Base-by-base conservation (phyloP, 2,329 filamentous ascomycete species). In the Aspergillus unguis region DNA sequence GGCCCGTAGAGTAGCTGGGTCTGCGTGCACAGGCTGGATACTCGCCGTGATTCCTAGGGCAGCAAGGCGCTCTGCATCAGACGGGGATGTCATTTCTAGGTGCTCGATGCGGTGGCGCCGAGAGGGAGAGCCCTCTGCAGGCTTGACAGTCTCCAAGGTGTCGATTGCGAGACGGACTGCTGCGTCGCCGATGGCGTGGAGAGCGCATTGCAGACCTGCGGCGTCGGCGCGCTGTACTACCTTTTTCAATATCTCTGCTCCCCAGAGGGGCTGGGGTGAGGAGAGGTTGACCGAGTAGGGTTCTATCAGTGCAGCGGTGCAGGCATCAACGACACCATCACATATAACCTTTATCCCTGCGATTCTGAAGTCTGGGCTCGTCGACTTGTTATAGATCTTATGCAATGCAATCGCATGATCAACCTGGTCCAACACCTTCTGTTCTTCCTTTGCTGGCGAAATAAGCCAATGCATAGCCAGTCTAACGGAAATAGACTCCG, bases 101-200 rank as follows among this genome's bases (percentile, higher is more conserved):
- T 80, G 77, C 61, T 80, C 77, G 53, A 80, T 79, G 25, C 77
- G 72, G 55, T 78, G 77, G 3, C 77, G 72, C 40, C 70, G 67
- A 4, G 66, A 37, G 6, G 25, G 23, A 5, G 37, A 40, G 17
- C 38, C 47, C 6, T 42, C 68, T 6, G 66, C 66, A 4, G 56
- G 53, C 3, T 48, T 52, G 10, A 66, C 65, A 32, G 51, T 52
- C 7, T 45, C 59, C 10, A 69, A 68, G n/a, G 70, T 58, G 33
- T 78, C 70, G 54, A 80, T 73, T 6, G 75, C 75, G 29, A 71
- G 69, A 23, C 67, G 66, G 6, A 79, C 72, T 4, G 77, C 73
- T 47, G 65, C 64, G 49, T 80, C 77, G 11, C 77, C 77, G 48
- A 80, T 80, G 11, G 77, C 77, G 52, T 80, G 77, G 3, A 80